A percentile compares a stretch with the other conserved stretches of the same genome.
Evolutionary conservation across 495 filamentous ascomycete species (phyloP).

Genomic region (Podospora pseudoanserina): DNA sequence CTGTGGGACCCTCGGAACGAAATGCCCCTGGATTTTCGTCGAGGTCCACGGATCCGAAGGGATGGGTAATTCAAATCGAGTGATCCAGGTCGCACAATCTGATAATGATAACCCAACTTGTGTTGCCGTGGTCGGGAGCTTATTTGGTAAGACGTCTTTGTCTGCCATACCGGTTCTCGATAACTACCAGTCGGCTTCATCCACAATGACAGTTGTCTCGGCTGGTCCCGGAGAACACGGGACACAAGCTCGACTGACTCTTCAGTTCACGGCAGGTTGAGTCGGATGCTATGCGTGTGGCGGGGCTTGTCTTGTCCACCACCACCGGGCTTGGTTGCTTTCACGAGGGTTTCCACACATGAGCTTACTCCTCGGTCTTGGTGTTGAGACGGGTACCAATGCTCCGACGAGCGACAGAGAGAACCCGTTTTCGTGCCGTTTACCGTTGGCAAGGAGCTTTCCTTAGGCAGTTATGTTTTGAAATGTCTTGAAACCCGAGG

Average conservation of each 20-base stretch:
- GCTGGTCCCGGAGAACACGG: not conserved
- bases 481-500: not conserved
- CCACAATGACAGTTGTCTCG: not conserved
- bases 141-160: not conserved
- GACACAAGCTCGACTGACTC: not conserved
- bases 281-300: not conserved
- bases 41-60: not conserved
- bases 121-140: not conserved
- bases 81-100: not conserved
- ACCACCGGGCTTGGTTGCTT: not conserved
- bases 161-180: no score
- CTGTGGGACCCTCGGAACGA: conserved; percentile 4
- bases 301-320: not conserved
- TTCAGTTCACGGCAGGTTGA: not conserved
- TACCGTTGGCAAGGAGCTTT: not conserved
- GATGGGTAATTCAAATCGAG: not conserved
- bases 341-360: not conserved
- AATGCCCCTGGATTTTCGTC: not conserved
- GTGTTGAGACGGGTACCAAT: not conserved
- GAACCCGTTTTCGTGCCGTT: not conserved
- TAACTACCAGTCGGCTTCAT: no score
- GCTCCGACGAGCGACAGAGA: not conserved
- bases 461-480: not conserved
- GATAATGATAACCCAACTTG: not conserved
- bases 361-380: not conserved